Evolutionary conservation across 2,329 filamentous ascomycete species (phyloP).

Genomic region (Epicoccum sorghinum): DNA sequence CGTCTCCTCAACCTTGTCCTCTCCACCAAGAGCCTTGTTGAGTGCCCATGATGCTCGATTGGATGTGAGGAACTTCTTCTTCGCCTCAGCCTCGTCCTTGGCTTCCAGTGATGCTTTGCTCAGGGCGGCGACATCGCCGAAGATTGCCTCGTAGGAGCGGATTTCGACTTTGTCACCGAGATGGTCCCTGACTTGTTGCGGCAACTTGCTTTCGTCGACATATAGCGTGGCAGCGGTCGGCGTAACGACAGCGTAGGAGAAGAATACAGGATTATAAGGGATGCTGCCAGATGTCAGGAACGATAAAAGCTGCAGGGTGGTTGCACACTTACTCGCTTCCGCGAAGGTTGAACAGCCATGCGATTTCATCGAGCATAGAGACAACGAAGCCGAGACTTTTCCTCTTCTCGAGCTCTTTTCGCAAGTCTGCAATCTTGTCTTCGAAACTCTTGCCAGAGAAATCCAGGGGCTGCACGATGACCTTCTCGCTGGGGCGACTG

Average conservation of each 20-base stretch:
- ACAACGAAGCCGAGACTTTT: constrained; percentile 86
- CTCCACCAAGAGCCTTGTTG: constrained; percentile 82
- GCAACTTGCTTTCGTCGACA: constrained; percentile 79
- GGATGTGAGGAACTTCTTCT: constrained; percentile 79
- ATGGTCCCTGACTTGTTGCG: constrained; percentile 69
- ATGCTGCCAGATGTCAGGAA: constrained; percentile 60
- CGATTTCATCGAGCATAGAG: constrained; percentile 94
- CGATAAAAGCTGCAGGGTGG: too few relatives aligned
- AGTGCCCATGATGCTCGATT: constrained; percentile 93
- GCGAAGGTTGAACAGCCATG: constrained; percentile 97
- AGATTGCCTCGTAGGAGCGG: constrained; percentile 82
- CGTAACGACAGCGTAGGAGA: constrained; percentile 91
- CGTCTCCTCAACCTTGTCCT: constrained; percentile 81
- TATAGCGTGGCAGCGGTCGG: constrained; percentile 78
- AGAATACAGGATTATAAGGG: constrained; percentile 97
- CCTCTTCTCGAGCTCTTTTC: constrained; percentile 91
- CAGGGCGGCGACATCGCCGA: constrained; percentile 74
- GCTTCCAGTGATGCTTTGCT: constrained; percentile 51
- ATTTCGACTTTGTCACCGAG: constrained; percentile 73
- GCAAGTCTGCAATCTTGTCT: constrained; percentile 81
- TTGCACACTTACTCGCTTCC: constrained; percentile 71
- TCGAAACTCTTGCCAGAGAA: constrained; percentile 83
- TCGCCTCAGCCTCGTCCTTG: constrained; percentile 40
- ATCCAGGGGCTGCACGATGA: constrained; percentile 72
- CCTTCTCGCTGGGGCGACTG: constrained; percentile 73